Percentiles rank a stretch among this genome's conserved stretches.
These are phyloP conservation scores for Candida buenavistaensis DNA, from an alignment of 1,139 yeast genomes.

Conservation along the genomic window DNA sequence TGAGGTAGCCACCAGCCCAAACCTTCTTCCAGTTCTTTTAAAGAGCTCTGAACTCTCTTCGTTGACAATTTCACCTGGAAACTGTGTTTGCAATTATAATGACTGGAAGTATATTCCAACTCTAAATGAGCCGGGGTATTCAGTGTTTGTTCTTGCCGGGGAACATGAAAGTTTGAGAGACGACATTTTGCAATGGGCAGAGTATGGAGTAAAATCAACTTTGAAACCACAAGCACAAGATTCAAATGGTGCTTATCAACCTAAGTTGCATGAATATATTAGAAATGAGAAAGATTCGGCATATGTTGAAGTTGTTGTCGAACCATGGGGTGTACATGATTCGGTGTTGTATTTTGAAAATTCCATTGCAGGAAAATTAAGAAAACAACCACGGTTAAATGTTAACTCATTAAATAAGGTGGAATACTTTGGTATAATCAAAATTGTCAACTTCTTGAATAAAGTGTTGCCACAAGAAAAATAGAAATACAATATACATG, in stretches of 20 bases:
- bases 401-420: slow-evolving; percentile 18
- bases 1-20: no score
- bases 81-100: slow-evolving; percentile 15
- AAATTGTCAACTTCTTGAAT: slow-evolving; percentile 29
- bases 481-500: no score
- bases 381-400: slow-evolving; percentile 10
- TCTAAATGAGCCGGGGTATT: slow-evolving; percentile 24
- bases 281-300: slow-evolving; percentile 17
- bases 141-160: slow-evolving; percentile 37
- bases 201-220: slow-evolving; percentile 32
- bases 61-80: slow-evolving; percentile 19
- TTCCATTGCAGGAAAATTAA: slow-evolving; percentile 15
- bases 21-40: slow-evolving; percentile 15
- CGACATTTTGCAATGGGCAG: slow-evolving; percentile 38
- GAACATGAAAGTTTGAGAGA: slow-evolving; percentile 48
- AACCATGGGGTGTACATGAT: slow-evolving; percentile 50
- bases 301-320: slow-evolving; percentile 26
- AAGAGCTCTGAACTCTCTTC: slow-evolving; percentile 13
- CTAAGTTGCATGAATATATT: slow-evolving; percentile 19
- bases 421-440: slow-evolving; percentile 29
- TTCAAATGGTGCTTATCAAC: slow-evolving; percentile 23
- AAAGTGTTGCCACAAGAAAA: slow-evolving; percentile 11
- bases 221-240: slow-evolving; percentile 23
- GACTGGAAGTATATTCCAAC: slow-evolving; percentile 41
- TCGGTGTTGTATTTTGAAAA: slow-evolving; percentile 35